These are phyloP conservation scores for Melaleuca alternifolia DNA, from an alignment of 345 rosid genomes.

Conservation along the genomic window DNA sequence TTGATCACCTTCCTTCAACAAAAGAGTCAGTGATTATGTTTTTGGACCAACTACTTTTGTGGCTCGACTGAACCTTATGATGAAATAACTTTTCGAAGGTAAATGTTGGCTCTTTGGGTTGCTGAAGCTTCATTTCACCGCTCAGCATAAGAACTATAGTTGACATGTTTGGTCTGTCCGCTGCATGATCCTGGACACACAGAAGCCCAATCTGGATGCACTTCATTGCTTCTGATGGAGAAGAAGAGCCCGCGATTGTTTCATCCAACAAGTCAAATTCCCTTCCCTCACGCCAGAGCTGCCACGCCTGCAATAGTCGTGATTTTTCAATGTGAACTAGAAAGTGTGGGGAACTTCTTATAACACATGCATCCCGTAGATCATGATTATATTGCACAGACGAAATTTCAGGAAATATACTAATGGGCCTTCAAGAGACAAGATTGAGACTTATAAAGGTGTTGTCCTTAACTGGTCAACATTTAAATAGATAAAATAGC, in stretches of 20 bases:
- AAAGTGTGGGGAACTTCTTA: too few species aligned
- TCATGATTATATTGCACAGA: too few species aligned
- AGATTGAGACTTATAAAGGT: too few species aligned
- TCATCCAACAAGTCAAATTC: neutral
- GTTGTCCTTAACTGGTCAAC: too few species aligned
- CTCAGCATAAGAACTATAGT: neutral
- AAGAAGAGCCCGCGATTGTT: neutral
- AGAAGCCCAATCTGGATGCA: neutral
- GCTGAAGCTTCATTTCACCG: neutral
- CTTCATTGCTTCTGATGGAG: neutral
- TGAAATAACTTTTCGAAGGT: neutral
- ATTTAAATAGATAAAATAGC: too few species aligned
- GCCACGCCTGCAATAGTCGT: neutral
- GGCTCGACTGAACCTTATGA: too few species aligned
- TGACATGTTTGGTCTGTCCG: slow-evolving; percentile 17
- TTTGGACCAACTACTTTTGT: too few species aligned
- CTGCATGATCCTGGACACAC: slow-evolving; percentile 19
- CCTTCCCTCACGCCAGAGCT: neutral
- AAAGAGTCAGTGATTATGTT: neutral
- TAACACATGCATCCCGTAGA: too few species aligned
- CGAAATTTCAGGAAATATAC: too few species aligned
- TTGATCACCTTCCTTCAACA: neutral
- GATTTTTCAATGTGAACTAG: too few species aligned
- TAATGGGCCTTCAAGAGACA: too few species aligned
- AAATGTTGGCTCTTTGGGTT: neutral